Conservation (phyloP, 805 yeast species). For the Ogataea wickerhamii region DNA sequence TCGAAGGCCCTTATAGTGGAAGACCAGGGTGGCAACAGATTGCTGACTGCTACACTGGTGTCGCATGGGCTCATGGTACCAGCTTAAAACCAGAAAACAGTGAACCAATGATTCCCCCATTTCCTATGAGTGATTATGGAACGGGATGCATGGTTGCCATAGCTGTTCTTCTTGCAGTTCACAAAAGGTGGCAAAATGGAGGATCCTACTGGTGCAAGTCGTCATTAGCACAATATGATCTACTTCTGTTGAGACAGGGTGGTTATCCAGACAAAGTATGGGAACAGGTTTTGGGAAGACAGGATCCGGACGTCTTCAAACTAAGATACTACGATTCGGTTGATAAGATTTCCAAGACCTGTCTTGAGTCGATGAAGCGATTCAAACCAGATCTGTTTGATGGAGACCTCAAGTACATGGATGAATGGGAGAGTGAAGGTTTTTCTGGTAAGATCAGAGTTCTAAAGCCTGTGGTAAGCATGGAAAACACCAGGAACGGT, state of each 20-base stretch:
- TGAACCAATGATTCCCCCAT: slow-evolving; percentile 36
- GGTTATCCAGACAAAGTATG: slow-evolving; percentile 23
- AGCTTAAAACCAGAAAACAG: slow-evolving; percentile 21
- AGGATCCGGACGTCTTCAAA: slow-evolving; percentile 17
- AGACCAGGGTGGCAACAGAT: slow-evolving; percentile 38
- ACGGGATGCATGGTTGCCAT: slow-evolving; percentile 35
- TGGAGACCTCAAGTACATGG: slow-evolving; percentile 31
- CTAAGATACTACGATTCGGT: slow-evolving; percentile 22
- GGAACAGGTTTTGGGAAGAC: slow-evolving; percentile 18
- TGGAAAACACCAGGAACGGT: slow-evolving; percentile 21
- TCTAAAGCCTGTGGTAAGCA: slow-evolving; percentile 18
- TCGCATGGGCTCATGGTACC: slow-evolving; percentile 33
- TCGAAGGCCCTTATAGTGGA: slow-evolving; percentile 30
- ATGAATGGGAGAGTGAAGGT: slow-evolving; percentile 17
- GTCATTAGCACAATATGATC: slow-evolving; percentile 32
- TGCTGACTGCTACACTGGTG: slow-evolving; percentile 34
- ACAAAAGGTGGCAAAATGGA: slow-evolving; percentile 28
- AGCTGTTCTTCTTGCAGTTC: slow-evolving; percentile 30
- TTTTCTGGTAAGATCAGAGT: slow-evolving; percentile 15
- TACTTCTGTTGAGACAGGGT: slow-evolving; percentile 29
- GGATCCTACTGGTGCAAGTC: slow-evolving; percentile 33
- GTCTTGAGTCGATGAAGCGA: slow-evolving; percentile 20
- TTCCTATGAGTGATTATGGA: slow-evolving; percentile 37
- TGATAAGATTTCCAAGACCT: slow-evolving; percentile 19
- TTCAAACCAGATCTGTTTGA: slow-evolving; percentile 27